Evolutionary conservation across 257 asterid species (phyloP).

Genomic region (Echites panduratus): DNA sequence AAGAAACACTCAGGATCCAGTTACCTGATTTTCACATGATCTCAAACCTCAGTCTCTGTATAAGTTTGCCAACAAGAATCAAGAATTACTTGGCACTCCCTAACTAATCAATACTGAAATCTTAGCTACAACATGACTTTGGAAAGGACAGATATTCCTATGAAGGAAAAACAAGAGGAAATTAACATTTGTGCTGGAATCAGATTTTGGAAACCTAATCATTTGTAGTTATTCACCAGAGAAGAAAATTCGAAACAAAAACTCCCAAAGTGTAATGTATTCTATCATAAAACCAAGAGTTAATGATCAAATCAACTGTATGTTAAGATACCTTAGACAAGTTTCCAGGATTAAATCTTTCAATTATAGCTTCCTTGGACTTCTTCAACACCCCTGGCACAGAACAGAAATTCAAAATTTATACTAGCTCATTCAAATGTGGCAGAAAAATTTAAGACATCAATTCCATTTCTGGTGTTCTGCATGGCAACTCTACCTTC

Average conservation of each 20-base stretch:
- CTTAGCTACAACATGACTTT: background rate
- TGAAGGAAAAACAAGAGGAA: conserved; percentile 3
- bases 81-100: background rate
- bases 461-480: background rate
- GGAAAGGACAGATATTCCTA: background rate
- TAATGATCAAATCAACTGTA: background rate
- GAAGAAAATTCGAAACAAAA: background rate
- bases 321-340: conserved; percentile 42
- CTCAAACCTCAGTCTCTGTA: background rate
- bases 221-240: background rate
- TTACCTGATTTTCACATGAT: background rate
- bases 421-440: conserved; percentile 8
- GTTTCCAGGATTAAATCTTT: conserved; percentile 39
- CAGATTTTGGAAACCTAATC: background rate
- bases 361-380: conserved; percentile 52
- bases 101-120: background rate
- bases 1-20: background rate
- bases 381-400: conserved; percentile 72
- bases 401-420: conserved; percentile 17
- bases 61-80: background rate
- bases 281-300: background rate
- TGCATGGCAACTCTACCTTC: conserved; percentile 48
- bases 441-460: conserved; percentile 10
- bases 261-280: background rate
- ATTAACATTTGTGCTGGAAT: background rate